These are phyloP conservation scores for Trametes cinnabarina DNA, from an alignment of 768 basidiomycete species.

Conservation along the genomic window DNA sequence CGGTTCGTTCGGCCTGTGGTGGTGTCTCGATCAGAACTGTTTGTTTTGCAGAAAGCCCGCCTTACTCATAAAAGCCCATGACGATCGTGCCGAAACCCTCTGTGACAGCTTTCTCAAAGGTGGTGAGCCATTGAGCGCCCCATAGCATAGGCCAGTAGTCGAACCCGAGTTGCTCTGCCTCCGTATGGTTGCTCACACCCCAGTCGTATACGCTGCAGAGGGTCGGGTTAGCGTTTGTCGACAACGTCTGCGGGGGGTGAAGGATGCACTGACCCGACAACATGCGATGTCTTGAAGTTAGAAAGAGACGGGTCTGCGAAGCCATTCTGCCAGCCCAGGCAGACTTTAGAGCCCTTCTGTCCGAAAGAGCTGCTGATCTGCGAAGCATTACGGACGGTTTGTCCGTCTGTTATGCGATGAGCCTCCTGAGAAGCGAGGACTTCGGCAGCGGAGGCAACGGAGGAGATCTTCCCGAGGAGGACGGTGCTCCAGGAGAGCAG, in stretches of 20 bases:
- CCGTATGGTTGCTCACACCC: conserved; percentile 49
- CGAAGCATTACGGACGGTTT: too few relatives aligned
- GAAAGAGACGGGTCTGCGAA: conserved; percentile 43
- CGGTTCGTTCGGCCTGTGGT: conserved; percentile 70
- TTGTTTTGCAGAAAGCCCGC: too few relatives aligned
- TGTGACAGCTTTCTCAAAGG: conserved; percentile 48
- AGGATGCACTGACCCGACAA: conserved; percentile 40
- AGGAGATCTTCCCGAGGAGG: too few relatives aligned
- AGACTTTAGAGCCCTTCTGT: conserved; percentile 42
- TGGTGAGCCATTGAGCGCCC: conserved; percentile 44
- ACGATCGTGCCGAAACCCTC: conserved; percentile 50
- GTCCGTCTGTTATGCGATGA: too few relatives aligned
- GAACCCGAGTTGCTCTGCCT: conserved; percentile 44
- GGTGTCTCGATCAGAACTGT: too few relatives aligned
- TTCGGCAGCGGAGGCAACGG: too few relatives aligned
- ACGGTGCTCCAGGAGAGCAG: too few relatives aligned
- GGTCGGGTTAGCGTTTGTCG: not conserved
- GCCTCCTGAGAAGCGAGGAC: too few relatives aligned
- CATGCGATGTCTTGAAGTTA: conserved; percentile 47
- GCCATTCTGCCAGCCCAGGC: conserved; percentile 67
- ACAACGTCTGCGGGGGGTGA: too few relatives aligned
- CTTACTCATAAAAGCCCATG: conserved; percentile 75
- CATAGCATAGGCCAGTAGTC: conserved; percentile 69
- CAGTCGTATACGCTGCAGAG: conserved; percentile 66
- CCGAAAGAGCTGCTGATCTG: not conserved